Evolutionary conservation across 129 eudicot genomes (phyloP).

Genomic region (Tagetes patula): DNA sequence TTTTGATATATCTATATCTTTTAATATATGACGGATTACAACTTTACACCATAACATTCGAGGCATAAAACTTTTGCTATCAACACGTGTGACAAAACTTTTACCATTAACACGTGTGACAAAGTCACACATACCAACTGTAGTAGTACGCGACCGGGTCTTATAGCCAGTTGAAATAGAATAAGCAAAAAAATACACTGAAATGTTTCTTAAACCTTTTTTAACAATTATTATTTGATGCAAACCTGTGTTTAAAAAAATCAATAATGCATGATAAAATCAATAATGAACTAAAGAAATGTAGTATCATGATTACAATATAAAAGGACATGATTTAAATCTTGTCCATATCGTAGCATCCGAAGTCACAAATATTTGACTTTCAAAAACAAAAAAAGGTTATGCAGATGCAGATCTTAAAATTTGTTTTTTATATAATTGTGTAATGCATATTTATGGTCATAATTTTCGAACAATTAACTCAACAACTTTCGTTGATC

Average conservation of each 20-base stretch:
- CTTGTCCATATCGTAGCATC: conserved; percentile 10
- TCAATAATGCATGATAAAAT: background rate
- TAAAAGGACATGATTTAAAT: background rate
- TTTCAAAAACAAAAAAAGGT: background rate
- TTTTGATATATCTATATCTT: no score
- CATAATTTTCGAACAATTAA: background rate
- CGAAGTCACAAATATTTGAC: conserved; percentile 6
- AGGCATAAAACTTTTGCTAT: no score
- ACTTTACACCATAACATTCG: no score
- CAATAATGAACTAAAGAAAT: background rate
- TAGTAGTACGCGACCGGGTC: no score
- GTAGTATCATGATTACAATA: background rate
- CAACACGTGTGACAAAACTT: no score
- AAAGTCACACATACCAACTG: no score
- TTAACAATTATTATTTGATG: background rate
- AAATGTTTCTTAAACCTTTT: background rate
- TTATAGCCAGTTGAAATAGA: background rate
- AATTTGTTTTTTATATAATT: background rate
- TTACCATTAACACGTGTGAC: no score
- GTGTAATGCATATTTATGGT: background rate
- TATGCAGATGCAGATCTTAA: background rate
- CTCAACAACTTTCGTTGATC: no score
- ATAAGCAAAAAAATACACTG: background rate
- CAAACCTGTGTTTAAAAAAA: background rate
- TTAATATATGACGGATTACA: no score